Evolutionary conservation across 805 yeast species (phyloP), one percentile per base, ranked within the genome.

Genomic region (Gaillardinia entomophila): DNA sequence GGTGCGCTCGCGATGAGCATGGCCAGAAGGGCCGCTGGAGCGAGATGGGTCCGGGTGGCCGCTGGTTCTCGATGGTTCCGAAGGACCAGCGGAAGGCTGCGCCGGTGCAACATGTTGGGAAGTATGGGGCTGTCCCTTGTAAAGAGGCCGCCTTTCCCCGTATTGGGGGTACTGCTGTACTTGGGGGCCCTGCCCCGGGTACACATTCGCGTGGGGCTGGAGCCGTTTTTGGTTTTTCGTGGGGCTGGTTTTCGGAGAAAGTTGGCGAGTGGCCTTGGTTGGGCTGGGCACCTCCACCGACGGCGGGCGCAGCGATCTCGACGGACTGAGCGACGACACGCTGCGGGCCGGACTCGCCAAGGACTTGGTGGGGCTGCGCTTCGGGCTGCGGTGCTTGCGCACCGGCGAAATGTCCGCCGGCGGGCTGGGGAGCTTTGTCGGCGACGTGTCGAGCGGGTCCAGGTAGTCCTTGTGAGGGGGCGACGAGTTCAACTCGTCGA

Each of bases 381-480:
- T 6, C 22, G 10, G 6, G 22, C 10, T 10, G 8, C 6, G 6
- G 10, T 19, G 8, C 6, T 6, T 19, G 6, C 10, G 6, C 8
- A 13, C 24, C 28, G 24, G 13, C 25, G 28, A 12, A 16, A 97
- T 77, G 51, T 92, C 89, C 60, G 90, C 92, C 66, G 82, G 92
- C 68, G 92, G 98, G 37, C 68, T 78, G 66, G 86, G 90, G 72
- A 92, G 98, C 69, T 92, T 92, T 34, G 92, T 77, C 25, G 99
- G 99, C 61, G 92, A 92, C 37, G 99, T 92, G 59, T 92, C 99
- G 61, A n/a, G n/a, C n/a, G n/a, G n/a, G n/a, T n/a, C n/a, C n/a
- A n/a, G n/a, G n/a, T n/a, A n/a, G n/a, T n/a, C n/a, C 12, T 37
- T 33, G 37, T 34, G 42, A n/a, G 53, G 53, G 32, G 55, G 52